Conservation (phyloP, 1,284 basidiomycete species). For the Chiua sp. region DNA sequence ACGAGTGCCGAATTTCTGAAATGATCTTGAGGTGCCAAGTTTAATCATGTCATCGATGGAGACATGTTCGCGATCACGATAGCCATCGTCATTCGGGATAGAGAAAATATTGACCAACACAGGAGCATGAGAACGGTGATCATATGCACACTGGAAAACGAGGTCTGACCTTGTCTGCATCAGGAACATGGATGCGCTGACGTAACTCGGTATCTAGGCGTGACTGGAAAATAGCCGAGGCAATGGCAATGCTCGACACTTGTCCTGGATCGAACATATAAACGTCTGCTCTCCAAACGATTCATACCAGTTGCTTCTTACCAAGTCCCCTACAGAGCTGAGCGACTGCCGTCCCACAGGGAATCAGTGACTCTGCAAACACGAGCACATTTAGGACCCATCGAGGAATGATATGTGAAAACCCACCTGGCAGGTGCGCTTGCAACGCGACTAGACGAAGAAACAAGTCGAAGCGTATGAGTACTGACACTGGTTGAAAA, state of each 20-base stretch:
- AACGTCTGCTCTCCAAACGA: not conserved
- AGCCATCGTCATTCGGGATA: no score
- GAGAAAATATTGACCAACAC: not conserved
- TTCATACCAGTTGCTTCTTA: not conserved
- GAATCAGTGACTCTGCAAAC: slow-evolving; percentile 5
- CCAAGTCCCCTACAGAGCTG: slow-evolving; percentile 19
- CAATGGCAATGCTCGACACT: slow-evolving; percentile 19
- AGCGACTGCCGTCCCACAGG: slow-evolving; percentile 10
- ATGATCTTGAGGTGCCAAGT: slow-evolving; percentile 9
- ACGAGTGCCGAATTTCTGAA: slow-evolving; percentile 13
- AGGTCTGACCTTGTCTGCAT: slow-evolving; percentile 15
- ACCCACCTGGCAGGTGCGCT: slow-evolving; percentile 18
- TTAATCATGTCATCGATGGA: no score
- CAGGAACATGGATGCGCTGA: slow-evolving; percentile 12
- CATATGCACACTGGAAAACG: not conserved
- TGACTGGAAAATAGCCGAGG: slow-evolving; percentile 27
- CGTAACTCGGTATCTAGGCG: slow-evolving; percentile 23
- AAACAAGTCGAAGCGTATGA: not conserved
- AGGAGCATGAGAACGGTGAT: not conserved
- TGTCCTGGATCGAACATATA: slow-evolving; percentile 13
- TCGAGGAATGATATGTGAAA: not conserved
- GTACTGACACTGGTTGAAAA: not conserved
- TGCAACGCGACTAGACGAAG: slow-evolving; percentile 19
- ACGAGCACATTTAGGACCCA: not conserved
- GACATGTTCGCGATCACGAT: no score